Evolutionary conservation across 2,329 filamentous ascomycete genomes (phyloP).

Genomic region (Fusarium sp.): DNA sequence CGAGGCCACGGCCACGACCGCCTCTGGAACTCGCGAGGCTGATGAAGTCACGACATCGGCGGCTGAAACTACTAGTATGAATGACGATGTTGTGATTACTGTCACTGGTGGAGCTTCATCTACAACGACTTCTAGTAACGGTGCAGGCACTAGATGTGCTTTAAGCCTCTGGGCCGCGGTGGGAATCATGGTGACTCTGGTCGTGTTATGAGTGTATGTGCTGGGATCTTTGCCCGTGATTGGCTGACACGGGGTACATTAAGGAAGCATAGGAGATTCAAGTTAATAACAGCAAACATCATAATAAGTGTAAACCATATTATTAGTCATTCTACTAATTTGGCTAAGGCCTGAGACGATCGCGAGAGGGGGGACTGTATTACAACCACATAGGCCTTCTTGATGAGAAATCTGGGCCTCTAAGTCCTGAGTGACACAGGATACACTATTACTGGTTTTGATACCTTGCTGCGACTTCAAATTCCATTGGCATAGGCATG

Average conservation of each 20-base stretch:
- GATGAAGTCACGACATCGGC: background rate
- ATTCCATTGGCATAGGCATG: fast-evolving
- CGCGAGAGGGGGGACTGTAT: too few relatives aligned
- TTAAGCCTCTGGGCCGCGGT: background rate
- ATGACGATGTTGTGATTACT: background rate
- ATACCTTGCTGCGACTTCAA: fast-evolving
- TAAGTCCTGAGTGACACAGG: background rate
- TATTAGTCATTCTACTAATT: background rate
- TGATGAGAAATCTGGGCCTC: too few relatives aligned
- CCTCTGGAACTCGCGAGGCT: background rate
- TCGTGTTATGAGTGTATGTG: too few relatives aligned
- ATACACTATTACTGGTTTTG: background rate
- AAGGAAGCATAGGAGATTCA: too few relatives aligned
- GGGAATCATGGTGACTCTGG: background rate
- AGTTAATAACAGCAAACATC: background rate
- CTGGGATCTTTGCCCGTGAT: too few relatives aligned
- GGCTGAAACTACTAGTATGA: background rate
- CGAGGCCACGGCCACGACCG: background rate
- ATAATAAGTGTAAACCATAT: fast-evolving
- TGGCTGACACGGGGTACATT: too few relatives aligned
- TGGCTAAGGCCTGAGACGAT: too few relatives aligned
- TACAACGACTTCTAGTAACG: background rate
- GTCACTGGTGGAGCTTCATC: background rate
- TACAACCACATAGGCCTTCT: too few relatives aligned
- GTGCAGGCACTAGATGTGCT: background rate